Evolutionary conservation across 495 filamentous ascomycete species (phyloP), one percentile per base, ranked within the genome.

Genomic region (Lophiotrema nucula): DNA sequence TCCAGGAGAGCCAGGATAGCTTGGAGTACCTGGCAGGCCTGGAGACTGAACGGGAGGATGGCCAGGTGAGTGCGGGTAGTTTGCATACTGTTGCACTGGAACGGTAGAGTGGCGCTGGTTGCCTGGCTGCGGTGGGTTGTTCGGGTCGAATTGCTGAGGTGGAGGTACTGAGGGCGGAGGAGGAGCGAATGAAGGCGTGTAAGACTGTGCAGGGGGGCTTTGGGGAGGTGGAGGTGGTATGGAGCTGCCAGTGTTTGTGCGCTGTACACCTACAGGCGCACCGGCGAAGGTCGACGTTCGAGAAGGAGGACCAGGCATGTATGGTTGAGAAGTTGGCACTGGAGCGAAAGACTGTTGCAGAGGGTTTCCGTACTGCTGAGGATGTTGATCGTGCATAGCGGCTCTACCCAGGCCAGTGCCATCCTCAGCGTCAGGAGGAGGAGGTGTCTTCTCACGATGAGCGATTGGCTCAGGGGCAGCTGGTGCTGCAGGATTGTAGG

Each of bases 401-500:
- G 88, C 88, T 19, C 82, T 82, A 44, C 79, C 79, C 10, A 95
- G 76, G 2, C 88, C 89, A 31, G 89, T 90, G 11, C 86, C 83
- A 26, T 74, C 73, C 38, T 76, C 83, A 26, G 85, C 88, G 64
- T 92, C 88, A 13, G 81, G 79, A 26, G 87, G 87, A 5, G 91
- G 91, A 8, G 90, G 90, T 0, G 91, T 96, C 76, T 95, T 93
- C 73, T 96, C 90, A 44, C 91, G 83, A 63, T 91, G 82, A 49
- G 83, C 79, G 63, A 95, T 87, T 13, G 83, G 83, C 67, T 96
- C 91, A 2, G 91, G 88, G 1, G 89, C 89, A 2, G 91, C 77
- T 11, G 91, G 91, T 0, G 91, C 90, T 0, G 91, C 90, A 0
- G 91, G 91, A 70, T 96, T 96, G 64, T 96, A 96, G 1, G 89